Evolutionary conservation across 108 stramenopile species (phyloP), one percentile per base, ranked within the genome.

Genomic region (Cyclotella distinguenda): DNA sequence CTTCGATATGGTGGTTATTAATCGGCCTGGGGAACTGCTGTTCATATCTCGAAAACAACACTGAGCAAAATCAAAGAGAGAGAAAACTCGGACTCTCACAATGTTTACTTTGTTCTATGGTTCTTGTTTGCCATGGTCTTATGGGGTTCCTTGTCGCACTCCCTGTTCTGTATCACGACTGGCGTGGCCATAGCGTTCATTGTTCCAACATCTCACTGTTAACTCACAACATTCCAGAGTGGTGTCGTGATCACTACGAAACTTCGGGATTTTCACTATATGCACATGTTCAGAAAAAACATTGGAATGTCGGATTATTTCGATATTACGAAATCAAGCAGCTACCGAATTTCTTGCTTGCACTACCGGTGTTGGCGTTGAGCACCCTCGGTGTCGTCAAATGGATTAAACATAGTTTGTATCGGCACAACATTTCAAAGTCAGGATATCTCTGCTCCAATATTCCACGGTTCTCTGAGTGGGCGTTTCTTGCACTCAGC

Each of bases 281-380:
- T 60, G 67, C 74, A 16, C 65, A 84, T 68, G 82, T 88, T 13
- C 93, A 94, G 74, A 59, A 69, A 36, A 78, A 85, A 62, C 85
- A 94, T 56, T 94, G 93, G 93, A 91, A 94, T 72, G 89, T 94
- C 5, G 93, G 93, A 6, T 73, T 88, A 6, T 73, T 94, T 33
- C 79, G 77, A 15, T 94, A 94, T 72, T 94, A 77, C 51, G 72
- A 87, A 55, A 27, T 71, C 57, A 87, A 86, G 60, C 89, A 94
- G 66, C 75, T 91, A 33, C 93, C 93, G 26, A 94, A 94, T 53
- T 91, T 91, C 60, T 39, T 91, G 15, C 69, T 94, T 49, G 93
- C 93, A 0, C 36, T 72, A 42, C 93, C 93, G 2, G 74, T 91
- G 23, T 47, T 91, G 23, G 6, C 59, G 1, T 35, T 86, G 16